phyloP scores from a whole-genome alignment of 805 yeast species.

The Suhomyces sp. region DNA sequence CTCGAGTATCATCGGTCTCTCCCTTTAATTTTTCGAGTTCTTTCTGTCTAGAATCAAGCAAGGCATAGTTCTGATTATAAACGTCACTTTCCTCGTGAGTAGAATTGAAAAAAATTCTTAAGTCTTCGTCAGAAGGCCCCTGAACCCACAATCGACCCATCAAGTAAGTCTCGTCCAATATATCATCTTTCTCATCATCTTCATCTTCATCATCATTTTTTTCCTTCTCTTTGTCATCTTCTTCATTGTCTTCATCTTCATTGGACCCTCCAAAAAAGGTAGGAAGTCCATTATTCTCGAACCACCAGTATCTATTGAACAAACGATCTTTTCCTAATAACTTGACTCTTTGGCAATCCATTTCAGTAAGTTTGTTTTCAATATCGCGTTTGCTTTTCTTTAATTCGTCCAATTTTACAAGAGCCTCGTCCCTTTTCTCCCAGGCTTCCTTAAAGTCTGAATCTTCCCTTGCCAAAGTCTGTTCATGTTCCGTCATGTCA shows the following conservation, averaged over 20 bases:
- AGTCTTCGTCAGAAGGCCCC: conserved; percentile 67
- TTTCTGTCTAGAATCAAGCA: conserved; percentile 11
- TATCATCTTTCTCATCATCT: conserved; percentile 45
- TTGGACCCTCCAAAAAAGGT: conserved; percentile 38
- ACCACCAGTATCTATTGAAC: conserved; percentile 93
- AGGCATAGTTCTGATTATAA: conserved; percentile 5
- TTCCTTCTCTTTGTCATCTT: conserved; percentile 24
- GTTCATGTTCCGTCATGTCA: conserved; percentile 45
- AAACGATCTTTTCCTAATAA: conserved; percentile 79
- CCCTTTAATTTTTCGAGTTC: not conserved
- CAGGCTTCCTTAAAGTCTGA: conserved; percentile 44
- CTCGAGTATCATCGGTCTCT: too few relatives aligned
- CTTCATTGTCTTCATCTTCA: conserved; percentile 44
- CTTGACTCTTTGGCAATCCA: conserved; percentile 75
- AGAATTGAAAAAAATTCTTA: conserved; percentile 23
- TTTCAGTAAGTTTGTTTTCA: conserved; percentile 62
- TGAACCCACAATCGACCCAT: conserved; percentile 90
- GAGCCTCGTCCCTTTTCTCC: conserved; percentile 42
- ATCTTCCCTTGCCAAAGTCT: conserved; percentile 37
- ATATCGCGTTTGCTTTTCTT: conserved; percentile 49
- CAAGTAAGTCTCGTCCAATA: conserved; percentile 55
- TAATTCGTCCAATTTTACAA: conserved; percentile 44
- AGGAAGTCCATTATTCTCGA: conserved; percentile 82
- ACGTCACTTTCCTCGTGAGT: conserved; percentile 3
- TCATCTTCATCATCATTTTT: conserved; percentile 25